Evolutionary conservation across 768 basidiomycete species (phyloP), one percentile per base, ranked within the genome.

Genomic region (Kwoniella heveanensis): DNA sequence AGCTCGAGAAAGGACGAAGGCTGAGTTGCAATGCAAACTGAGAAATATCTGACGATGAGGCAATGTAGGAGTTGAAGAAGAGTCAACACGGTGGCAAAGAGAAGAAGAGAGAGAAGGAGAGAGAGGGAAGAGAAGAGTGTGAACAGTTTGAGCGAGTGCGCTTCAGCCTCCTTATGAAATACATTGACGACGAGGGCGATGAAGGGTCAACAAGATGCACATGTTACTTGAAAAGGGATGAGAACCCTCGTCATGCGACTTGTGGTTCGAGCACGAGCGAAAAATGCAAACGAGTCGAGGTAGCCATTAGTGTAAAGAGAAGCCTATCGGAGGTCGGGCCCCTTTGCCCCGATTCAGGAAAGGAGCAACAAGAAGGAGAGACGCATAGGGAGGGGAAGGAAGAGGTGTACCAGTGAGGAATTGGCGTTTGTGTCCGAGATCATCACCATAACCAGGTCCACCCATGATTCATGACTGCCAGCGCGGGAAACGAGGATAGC

Each of bases 311-410:
- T 44, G 39, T 9, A 25, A 49, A 58, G 47, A 47, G 57, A 58
- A 58, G 57, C 57, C 48, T 49, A 30, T 50, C 57, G 57, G 57
- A 49, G 27, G 26, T 58, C 57, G 57, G 57, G 32, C 48, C 47
- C 44, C 27, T 58, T 47, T 58, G 57, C 47, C 57, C 57, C n/a
- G 48, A 26, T 10, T 24, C 24, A 29, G 30, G 47, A n/a, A 30
- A 49, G 57, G 21, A 46, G 46, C 2, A 29, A 27, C 46, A 26
- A 57, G 24, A 6, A 37, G 24, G 39, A 56, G 24, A 5, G 29
- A 27, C 19, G 19, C 19, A 17, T 10, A 30, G 26, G 15, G 3
- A 21, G 15, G 25, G 15, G 21, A 29, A 21, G 52, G 25, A n/a
- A n/a, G n/a, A n/a, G n/a, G n/a, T n/a, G n/a, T n/a, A n/a, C n/a